Conservation (phyloP, 345 rosid genomes). For the Populus simonii region DNA sequence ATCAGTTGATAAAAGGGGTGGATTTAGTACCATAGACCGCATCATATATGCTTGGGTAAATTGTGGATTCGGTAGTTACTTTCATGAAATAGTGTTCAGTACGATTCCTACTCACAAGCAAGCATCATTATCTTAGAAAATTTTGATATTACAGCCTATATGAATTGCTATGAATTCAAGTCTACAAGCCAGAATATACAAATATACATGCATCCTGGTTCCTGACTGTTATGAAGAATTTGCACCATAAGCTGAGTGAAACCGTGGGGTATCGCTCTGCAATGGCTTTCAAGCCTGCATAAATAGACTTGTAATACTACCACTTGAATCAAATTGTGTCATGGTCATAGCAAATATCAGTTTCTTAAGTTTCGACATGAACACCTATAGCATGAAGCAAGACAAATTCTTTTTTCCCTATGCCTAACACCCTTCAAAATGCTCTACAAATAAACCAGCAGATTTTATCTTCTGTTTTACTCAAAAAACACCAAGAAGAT, state of each 20-base stretch:
- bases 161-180: too few species aligned
- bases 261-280: not conserved
- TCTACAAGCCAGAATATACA: not conserved
- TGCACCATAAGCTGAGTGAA: not conserved
- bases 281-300: not conserved
- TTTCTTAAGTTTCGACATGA: not conserved
- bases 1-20: not conserved
- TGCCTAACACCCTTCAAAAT: not conserved
- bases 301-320: not conserved
- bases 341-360: not conserved
- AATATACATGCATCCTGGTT: not conserved
- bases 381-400: not conserved
- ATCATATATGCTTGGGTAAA: not conserved
- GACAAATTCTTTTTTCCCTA: not conserved
- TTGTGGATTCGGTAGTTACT: not conserved
- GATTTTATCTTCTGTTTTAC: too few species aligned
- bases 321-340: not conserved
- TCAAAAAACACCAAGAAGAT: too few species aligned
- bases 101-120: not conserved
- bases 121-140: not conserved
- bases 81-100: not conserved
- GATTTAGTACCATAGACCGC: not conserved
- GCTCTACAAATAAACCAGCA: too few species aligned
- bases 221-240: not conserved
- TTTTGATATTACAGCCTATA: too few species aligned